Conservation (phyloP, 768 basidiomycete species). For the Tylopilus plumbeoviolaceoides region DNA sequence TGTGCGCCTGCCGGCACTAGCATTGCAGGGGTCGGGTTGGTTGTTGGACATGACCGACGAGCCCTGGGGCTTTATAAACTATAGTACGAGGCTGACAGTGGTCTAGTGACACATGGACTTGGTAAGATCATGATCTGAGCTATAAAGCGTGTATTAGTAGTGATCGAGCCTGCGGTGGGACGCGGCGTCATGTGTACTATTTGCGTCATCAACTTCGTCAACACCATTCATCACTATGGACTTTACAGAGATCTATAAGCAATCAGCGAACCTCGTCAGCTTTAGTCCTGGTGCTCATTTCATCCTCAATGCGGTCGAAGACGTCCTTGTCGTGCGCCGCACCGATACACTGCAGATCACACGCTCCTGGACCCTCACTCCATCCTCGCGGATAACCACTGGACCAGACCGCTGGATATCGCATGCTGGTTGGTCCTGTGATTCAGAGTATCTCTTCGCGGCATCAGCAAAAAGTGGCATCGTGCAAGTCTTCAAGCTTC, state of each 20-base stretch:
- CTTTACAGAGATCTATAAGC: conserved; percentile 83
- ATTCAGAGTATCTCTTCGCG: conserved; percentile 83
- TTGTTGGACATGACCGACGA: not conserved
- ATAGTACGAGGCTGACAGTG: conserved; percentile 9
- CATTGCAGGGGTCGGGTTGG: conserved; percentile 1
- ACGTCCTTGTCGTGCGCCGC: conserved; percentile 78
- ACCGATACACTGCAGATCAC: conserved; percentile 81
- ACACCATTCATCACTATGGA: conserved; percentile 49
- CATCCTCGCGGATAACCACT: conserved; percentile 42
- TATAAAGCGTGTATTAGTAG: not conserved
- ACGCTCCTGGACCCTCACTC: conserved; percentile 70
- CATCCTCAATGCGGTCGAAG: conserved; percentile 73
- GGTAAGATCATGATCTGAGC: not conserved
- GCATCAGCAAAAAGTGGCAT: conserved; percentile 68
- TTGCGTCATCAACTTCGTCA: conserved; percentile 10
- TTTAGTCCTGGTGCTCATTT: conserved; percentile 90
- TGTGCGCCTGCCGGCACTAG: conserved; percentile 10
- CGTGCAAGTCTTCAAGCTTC: conserved; percentile 74
- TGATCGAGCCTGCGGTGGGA: not conserved
- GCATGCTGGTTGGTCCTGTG: conserved; percentile 80
- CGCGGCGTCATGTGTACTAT: not conserved
- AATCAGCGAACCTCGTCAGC: conserved; percentile 61
- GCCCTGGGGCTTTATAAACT: conserved; percentile 10
- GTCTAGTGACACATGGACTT: conserved; percentile 7
- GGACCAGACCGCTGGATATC: conserved; percentile 50